Percentiles rank a stretch among this genome's conserved stretches.
Evolutionary conservation across 225 moss, liverwort and hornwort genomes (phyloP).

Genomic region (Physcomitrellopsis africana): DNA sequence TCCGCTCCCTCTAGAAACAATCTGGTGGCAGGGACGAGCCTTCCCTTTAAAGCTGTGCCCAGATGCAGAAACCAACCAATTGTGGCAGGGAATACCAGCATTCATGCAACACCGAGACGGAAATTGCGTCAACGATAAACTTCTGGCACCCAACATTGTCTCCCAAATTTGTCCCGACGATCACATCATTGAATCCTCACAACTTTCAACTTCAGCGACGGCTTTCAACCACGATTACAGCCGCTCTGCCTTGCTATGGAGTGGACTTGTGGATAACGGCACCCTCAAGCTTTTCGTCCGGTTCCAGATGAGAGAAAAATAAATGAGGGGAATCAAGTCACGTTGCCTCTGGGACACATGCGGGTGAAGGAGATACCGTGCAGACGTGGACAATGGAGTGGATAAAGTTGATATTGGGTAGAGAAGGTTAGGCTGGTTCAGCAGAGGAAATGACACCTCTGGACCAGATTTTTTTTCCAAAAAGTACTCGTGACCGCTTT

Average conservation of each 20-base stretch:
- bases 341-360: too few species aligned
- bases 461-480: background rate
- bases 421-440: too few species aligned
- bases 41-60: constrained; percentile 10
- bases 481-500: constrained; percentile 14
- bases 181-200: too few species aligned
- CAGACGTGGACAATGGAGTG: constrained; percentile 20
- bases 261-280: too few species aligned
- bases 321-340: too few species aligned
- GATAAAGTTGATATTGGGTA: constrained; percentile 15
- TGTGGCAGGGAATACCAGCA: background rate
- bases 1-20: background rate
- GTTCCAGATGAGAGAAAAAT: too few species aligned
- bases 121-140: constrained; percentile 6
- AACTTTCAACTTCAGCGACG: too few species aligned
- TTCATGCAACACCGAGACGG: constrained; percentile 5
- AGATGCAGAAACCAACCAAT: constrained; percentile 10
- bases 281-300: too few species aligned
- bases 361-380: background rate
- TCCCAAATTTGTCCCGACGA: background rate
- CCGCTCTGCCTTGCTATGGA: too few species aligned
- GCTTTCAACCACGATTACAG: too few species aligned
- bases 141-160: background rate
- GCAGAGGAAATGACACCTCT: background rate
- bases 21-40: background rate